Conservation (phyloP, 768 basidiomycete species). For the Plicaturopsis crispa region DNA sequence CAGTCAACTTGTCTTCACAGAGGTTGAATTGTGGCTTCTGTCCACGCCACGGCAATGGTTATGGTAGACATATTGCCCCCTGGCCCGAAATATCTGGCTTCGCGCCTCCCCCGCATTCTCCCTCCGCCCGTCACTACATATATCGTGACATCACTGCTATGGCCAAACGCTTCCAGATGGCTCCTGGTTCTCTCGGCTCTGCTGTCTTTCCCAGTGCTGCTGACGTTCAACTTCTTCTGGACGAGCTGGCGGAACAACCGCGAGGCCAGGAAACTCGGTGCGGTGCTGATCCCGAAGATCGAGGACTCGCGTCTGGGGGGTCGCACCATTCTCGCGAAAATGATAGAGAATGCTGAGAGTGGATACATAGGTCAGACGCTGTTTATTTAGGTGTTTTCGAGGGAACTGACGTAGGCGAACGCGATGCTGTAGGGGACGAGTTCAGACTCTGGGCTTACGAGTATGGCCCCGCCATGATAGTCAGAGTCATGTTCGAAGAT, state of each 20-base stretch:
- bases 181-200: neutral
- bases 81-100: no score
- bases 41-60: no score
- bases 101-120: no score
- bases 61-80: no score
- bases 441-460: no score
- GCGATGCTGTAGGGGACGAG: neutral
- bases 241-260: neutral
- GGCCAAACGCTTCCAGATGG: neutral
- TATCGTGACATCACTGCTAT: no score
- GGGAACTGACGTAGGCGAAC: neutral
- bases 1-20: no score
- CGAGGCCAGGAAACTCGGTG: neutral
- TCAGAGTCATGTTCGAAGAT: constrained; percentile 17
- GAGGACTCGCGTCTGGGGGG: neutral
- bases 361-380: neutral
- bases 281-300: neutral
- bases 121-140: no score
- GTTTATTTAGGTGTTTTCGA: no score
- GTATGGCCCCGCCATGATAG: constrained; percentile 16
- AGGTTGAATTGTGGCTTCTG: no score
- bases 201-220: neutral
- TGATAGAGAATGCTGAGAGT: neutral
- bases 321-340: neutral
- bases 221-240: neutral